Evolutionary conservation across 169 alveolate genomes (phyloP).

Genomic region (Plasmodium fragile): DNA sequence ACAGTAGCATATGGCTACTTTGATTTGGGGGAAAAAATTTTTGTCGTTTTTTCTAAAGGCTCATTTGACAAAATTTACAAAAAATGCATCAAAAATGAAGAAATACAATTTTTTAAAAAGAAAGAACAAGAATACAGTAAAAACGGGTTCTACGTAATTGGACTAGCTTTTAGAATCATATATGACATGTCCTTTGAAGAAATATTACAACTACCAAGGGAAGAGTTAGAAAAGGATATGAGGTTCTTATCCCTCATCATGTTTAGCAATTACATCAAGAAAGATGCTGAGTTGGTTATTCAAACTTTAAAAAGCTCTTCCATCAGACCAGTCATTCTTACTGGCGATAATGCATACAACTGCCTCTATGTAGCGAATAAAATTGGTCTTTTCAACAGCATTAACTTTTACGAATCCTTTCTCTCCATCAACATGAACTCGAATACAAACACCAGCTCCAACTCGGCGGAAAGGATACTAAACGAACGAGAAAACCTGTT

Average conservation of each 20-base stretch:
- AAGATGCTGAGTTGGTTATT: constrained; percentile 79
- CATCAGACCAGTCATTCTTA: constrained; percentile 84
- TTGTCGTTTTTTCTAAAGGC: constrained; percentile 72
- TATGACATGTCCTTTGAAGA: neutral
- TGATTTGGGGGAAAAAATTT: constrained; percentile 23
- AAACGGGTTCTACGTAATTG: constrained; percentile 75
- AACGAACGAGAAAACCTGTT: neutral
- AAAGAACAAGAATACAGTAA: constrained; percentile 76
- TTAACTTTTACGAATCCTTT: constrained; percentile 44
- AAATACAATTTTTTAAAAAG: constrained; percentile 40
- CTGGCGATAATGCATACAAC: constrained; percentile 86
- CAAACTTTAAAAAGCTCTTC: constrained; percentile 81
- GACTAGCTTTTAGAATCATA: constrained; percentile 66
- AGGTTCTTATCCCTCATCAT: constrained; percentile 79
- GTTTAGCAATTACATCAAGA: constrained; percentile 83
- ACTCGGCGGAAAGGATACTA: neutral
- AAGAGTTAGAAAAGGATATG: constrained; percentile 81
- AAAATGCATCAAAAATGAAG: constrained; percentile 58
- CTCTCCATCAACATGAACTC: constrained; percentile 34
- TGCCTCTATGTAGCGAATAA: constrained; percentile 83
- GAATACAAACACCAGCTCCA: neutral
- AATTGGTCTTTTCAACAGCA: constrained; percentile 78
- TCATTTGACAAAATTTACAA: constrained; percentile 63
- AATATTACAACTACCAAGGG: constrained; percentile 45
- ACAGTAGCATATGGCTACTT: constrained; percentile 62